Evolutionary conservation across 2,329 filamentous ascomycete genomes (phyloP).

Genomic region (Scorias spongiosa): DNA sequence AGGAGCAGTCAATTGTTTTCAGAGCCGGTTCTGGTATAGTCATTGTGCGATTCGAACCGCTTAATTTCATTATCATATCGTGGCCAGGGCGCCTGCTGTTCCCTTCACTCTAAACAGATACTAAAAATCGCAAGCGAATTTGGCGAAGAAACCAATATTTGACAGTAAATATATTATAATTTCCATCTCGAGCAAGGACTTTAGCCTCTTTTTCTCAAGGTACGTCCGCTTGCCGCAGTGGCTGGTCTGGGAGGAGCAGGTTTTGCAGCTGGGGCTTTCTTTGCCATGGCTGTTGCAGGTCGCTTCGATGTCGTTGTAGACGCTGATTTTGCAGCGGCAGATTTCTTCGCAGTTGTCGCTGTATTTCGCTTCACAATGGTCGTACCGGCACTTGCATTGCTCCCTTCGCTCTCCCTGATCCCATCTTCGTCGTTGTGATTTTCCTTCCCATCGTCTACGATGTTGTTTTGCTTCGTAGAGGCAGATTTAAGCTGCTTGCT

Average conservation of each 20-base stretch:
- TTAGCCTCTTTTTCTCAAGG: slow-evolving; percentile 19
- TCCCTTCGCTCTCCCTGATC: slow-evolving; percentile 28
- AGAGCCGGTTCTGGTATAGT: too few species aligned
- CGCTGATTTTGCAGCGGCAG: slow-evolving; percentile 23
- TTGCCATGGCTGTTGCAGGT: slow-evolving; percentile 12
- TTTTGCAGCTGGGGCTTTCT: slow-evolving; percentile 10
- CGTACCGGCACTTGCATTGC: slow-evolving; percentile 44
- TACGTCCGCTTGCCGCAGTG: slow-evolving; percentile 6
- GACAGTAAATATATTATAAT: too few species aligned
- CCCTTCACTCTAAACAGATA: too few species aligned
- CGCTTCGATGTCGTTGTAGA: slow-evolving; percentile 29
- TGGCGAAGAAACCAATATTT: too few species aligned
- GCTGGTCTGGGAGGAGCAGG: slow-evolving; percentile 4
- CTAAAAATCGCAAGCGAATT: too few species aligned
- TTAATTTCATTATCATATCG: too few species aligned
- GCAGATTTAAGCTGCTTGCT: slow-evolving; percentile 1
- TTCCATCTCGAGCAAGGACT: not conserved
- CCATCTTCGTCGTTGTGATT: not conserved
- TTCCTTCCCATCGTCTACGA: slow-evolving; percentile 14
- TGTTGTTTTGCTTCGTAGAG: slow-evolving; percentile 3
- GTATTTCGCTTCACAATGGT: slow-evolving; percentile 45
- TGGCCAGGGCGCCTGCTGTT: too few species aligned
- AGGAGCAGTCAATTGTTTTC: too few species aligned
- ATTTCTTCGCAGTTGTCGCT: slow-evolving; percentile 31
- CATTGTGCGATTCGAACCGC: too few species aligned